These are phyloP conservation scores for Flagelloscypha sp. DNA, from an alignment of 768 basidiomycete genomes.

Conservation along the genomic window DNA sequence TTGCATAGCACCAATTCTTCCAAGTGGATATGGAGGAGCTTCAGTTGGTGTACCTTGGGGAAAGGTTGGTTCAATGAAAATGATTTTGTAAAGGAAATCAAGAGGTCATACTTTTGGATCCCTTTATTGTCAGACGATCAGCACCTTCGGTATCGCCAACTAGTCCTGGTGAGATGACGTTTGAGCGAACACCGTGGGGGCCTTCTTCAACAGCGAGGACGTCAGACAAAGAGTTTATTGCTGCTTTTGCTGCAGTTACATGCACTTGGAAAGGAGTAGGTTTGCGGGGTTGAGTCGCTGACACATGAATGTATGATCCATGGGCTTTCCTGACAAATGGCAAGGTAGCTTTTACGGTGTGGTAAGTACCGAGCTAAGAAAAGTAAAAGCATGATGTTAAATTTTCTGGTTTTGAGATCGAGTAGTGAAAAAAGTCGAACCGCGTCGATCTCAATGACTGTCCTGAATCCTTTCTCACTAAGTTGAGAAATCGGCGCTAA, in stretches of 20 bases:
- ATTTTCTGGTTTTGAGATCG: not conserved
- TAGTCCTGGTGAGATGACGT: slow-evolving; percentile 77
- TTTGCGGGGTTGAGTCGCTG: too few species aligned
- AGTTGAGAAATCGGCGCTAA: slow-evolving; percentile 76
- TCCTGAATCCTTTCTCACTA: slow-evolving; percentile 85
- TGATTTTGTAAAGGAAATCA: too few species aligned
- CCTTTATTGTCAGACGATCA: slow-evolving; percentile 39
- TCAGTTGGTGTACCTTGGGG: slow-evolving; percentile 9
- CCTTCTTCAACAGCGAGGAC: slow-evolving; percentile 93
- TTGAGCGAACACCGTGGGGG: slow-evolving; percentile 87
- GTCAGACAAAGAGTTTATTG: slow-evolving; percentile 77
- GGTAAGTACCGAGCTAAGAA: slow-evolving; percentile 77
- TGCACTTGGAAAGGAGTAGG: slow-evolving; percentile 88
- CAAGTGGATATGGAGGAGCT: slow-evolving; percentile 31
- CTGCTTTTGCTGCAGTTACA: slow-evolving; percentile 93
- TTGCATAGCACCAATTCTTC: slow-evolving; percentile 47
- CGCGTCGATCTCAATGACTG: slow-evolving; percentile 91
- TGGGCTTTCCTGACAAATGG: slow-evolving; percentile 57
- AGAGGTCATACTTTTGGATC: not conserved
- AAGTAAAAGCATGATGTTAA: not conserved
- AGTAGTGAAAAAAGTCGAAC: slow-evolving; percentile 37
- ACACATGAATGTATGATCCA: slow-evolving; percentile 86
- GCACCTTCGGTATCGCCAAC: slow-evolving; percentile 74
- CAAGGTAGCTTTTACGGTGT: slow-evolving; percentile 91
- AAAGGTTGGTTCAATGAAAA: too few species aligned